These are phyloP conservation scores for Citrus inodora DNA, from an alignment of 345 rosid species.

Conservation along the genomic window DNA sequence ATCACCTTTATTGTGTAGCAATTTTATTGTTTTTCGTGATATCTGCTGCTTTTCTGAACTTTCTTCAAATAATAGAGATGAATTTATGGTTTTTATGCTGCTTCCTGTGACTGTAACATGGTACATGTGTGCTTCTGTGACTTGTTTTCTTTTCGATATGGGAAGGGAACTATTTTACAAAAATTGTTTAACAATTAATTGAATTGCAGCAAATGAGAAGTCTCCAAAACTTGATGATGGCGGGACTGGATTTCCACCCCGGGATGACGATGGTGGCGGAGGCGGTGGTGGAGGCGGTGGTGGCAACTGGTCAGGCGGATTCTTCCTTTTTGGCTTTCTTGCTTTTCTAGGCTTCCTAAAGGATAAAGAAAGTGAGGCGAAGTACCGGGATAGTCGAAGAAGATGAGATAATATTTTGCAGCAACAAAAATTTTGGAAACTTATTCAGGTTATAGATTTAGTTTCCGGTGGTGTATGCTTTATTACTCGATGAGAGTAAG, in stretches of 20 bases:
- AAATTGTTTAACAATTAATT: constrained; percentile 10
- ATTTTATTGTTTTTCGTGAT: neutral
- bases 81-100: neutral
- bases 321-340: constrained; percentile 84
- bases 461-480: neutral
- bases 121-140: no score
- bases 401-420: constrained; percentile 28
- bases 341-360: constrained; percentile 78
- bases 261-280: constrained; percentile 72
- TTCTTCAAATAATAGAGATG: neutral
- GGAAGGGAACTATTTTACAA: neutral
- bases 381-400: constrained; percentile 46
- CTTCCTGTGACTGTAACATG: neutral
- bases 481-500: neutral
- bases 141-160: neutral
- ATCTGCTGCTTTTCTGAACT: neutral
- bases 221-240: constrained; percentile 78
- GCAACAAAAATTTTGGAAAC: neutral
- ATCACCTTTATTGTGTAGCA: constrained; percentile 1
- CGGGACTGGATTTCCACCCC: constrained; percentile 77
- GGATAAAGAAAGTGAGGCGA: constrained; percentile 72
- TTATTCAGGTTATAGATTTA: neutral
- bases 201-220: constrained; percentile 49
- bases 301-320: constrained; percentile 88
- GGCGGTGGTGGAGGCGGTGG: constrained; percentile 96